Evolutionary conservation across 78 protist genomes (phyloP).

Genomic region (Polysphondylium violaceum): DNA sequence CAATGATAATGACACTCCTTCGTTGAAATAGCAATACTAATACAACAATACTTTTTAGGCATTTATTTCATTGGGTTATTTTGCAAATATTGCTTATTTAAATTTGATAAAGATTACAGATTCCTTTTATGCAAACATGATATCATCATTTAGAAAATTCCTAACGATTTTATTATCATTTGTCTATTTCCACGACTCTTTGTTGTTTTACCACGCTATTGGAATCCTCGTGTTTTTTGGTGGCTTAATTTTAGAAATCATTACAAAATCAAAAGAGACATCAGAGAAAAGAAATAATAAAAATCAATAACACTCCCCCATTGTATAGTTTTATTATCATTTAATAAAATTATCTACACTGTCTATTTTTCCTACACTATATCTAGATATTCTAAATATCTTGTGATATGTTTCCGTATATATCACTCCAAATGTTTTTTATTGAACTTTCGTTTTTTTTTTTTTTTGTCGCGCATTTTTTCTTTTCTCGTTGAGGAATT

Average conservation of each 20-base stretch:
- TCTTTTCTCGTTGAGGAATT: too few species aligned
- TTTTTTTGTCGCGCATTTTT: too few species aligned
- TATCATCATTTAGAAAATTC: constrained; percentile 53
- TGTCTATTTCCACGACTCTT: constrained; percentile 31
- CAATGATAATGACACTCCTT: not conserved
- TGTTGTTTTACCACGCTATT: not conserved
- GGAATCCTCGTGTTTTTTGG: constrained; percentile 42
- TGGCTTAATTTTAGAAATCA: constrained; percentile 27
- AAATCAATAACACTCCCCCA: too few species aligned
- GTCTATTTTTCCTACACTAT: too few species aligned
- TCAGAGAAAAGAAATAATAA: too few species aligned
- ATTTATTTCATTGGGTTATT: constrained; percentile 55
- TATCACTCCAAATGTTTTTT: too few species aligned
- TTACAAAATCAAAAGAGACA: too few species aligned
- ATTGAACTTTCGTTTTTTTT: too few species aligned
- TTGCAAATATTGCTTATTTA: constrained; percentile 60
- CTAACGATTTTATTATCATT: constrained; percentile 58
- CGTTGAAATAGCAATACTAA: not conserved
- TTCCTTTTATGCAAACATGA: constrained; percentile 41
- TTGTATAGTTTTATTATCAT: too few species aligned
- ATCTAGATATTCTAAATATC: too few species aligned
- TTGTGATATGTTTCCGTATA: too few species aligned
- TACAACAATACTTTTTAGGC: not conserved
- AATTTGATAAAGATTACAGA: constrained; percentile 50
- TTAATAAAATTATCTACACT: too few species aligned